phyloP scores from a whole-genome alignment of 768 basidiomycete genomes.

The Amanita fuliginea region DNA sequence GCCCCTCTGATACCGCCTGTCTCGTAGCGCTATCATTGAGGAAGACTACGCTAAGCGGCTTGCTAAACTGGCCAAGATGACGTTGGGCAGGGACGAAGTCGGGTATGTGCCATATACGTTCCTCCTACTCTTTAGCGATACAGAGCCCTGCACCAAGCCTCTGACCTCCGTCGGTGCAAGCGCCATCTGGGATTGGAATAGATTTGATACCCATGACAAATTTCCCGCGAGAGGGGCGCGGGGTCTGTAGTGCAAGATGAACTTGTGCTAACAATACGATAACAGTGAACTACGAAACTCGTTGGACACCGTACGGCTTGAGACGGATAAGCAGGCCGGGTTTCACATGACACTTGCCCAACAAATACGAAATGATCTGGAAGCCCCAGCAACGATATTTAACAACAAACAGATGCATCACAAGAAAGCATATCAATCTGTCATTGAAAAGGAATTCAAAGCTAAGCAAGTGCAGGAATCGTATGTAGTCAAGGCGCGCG shows the following conservation, averaged over 20 bases:
- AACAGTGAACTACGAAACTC: conserved; percentile 71
- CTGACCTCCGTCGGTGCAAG: neutral
- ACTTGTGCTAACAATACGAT: neutral
- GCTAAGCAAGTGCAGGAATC: conserved; percentile 78
- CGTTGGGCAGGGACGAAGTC: conserved; percentile 83
- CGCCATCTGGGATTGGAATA: neutral
- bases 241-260: neutral
- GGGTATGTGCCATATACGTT: conserved; percentile 49
- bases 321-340: conserved; percentile 75
- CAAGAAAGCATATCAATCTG: conserved; percentile 60
- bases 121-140: neutral
- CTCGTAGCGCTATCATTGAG: conserved; percentile 70
- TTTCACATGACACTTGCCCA: conserved; percentile 66
- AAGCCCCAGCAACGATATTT: conserved; percentile 52
- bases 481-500: conserved; percentile 80
- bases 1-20: conserved; percentile 5
- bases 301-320: conserved; percentile 66
- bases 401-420: conserved; percentile 54
- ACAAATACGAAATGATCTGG: conserved; percentile 68
- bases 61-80: conserved; percentile 61
- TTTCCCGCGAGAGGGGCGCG: neutral
- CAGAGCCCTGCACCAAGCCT: neutral
- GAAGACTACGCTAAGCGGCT: conserved; percentile 92
- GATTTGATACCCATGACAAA: neutral
- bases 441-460: conserved; percentile 87